Base-by-base conservation (phyloP, 2,329 filamentous ascomycete species). In the Beauveria asiatica region DNA sequence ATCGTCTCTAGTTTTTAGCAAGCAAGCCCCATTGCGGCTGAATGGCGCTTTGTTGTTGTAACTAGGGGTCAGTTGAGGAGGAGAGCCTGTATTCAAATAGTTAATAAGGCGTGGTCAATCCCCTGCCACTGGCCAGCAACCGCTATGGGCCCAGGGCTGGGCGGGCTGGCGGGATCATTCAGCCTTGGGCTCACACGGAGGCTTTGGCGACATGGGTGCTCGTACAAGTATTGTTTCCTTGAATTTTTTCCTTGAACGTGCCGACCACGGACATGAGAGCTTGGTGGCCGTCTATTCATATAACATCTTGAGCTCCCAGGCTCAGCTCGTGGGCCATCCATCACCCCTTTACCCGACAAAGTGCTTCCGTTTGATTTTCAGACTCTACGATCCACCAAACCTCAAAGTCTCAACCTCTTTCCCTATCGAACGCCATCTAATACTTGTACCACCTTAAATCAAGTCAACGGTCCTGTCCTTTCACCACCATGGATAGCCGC, bases 401-500 rank as follows among this genome's bases (percentile, higher is more conserved):
- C 33, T 49, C n/a, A n/a, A 8, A 19, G 13, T 21, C 23, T 9
- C 16, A n/a, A 11, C 7, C 9, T 30, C 11, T 19, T 7, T 39
- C 3, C 7, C 39, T 17, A 16, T 33, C 37, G 16, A 21, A 49
- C 17, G 33, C 11, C 11, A 33, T 8, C 17, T 21, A 6, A 6
- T 17, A 25, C 9, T 9, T n/a, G 5, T 25, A 41, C 23, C 17
- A 33, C 11, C 13, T 33, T 51, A 33, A 33, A 51, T 7, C 13
- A 37, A 11, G 1, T 37, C 33, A 37, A 37, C 33, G 33, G 11
- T 37, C 13, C 33, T 37, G 11, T 37, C 5, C 5, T 37, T 13
- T 27, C 64, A 67, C 1, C 33, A 41, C 13, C 16, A 57, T 30
- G 62, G 60, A 65, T 79, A 45, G 3, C 41, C 48, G 27, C 27